A percentile compares a stretch with the other conserved stretches of the same genome.
Conservation (phyloP, 179 eudicot species). For the Gypsophila paniculata region DNA sequence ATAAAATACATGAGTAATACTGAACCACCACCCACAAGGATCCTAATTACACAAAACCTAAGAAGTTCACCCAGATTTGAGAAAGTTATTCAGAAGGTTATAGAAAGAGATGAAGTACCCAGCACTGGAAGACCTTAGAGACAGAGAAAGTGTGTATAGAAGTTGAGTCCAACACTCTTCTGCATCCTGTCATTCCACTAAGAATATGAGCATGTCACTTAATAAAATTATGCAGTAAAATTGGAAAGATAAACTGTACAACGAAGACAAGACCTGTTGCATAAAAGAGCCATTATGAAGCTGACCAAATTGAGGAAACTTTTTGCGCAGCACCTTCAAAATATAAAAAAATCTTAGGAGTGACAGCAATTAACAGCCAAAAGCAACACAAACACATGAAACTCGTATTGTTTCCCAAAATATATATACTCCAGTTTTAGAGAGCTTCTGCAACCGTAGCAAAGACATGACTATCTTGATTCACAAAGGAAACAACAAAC, state of each 20-base stretch:
- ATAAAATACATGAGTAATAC: neutral
- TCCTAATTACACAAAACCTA: neutral
- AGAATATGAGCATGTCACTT: slow-evolving; percentile 1
- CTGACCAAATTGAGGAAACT: slow-evolving; percentile 96
- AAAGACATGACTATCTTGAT: neutral
- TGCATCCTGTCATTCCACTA: slow-evolving; percentile 59
- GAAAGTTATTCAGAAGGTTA: neutral
- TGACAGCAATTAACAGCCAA: neutral
- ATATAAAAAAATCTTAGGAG: neutral
- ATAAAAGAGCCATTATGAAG: slow-evolving; percentile 81
- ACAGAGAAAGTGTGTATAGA: slow-evolving; percentile 71
- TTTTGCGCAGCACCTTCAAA: slow-evolving; percentile 68
- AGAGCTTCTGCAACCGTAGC: neutral
- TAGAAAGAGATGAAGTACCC: slow-evolving; percentile 39
- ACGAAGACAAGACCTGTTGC: slow-evolving; percentile 65
- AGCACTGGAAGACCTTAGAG: slow-evolving; percentile 53
- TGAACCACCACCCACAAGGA: neutral
- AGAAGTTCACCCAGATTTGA: neutral
- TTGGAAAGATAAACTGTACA: neutral
- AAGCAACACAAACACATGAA: slow-evolving; percentile 8
- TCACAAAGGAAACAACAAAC: neutral
- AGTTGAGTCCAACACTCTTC: slow-evolving; percentile 98
- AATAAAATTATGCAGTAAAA: slow-evolving; percentile 11
- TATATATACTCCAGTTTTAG: neutral
- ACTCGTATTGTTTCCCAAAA: neutral